Conservation (phyloP, 768 basidiomycete species). For the Mycena kentingensis region DNA sequence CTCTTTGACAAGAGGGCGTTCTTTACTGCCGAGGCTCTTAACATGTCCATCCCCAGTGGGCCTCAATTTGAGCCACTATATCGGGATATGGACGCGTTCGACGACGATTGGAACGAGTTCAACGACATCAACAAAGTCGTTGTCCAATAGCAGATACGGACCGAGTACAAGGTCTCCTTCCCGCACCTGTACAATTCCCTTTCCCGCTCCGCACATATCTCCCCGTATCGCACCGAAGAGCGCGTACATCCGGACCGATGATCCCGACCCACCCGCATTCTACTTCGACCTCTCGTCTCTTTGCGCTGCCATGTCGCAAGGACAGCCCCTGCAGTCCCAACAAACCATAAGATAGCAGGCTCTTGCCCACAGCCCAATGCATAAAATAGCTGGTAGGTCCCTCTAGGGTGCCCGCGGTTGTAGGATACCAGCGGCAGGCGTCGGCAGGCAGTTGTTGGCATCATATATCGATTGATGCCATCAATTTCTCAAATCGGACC, state of each 20-base stretch:
- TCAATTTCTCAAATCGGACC: no score
- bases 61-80: slow-evolving; percentile 98
- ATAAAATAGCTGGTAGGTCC: no score
- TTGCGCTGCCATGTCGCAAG: slow-evolving; percentile 83
- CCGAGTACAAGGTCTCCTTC: slow-evolving; percentile 99
- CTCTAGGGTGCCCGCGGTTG: no score
- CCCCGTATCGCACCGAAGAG: slow-evolving; percentile 95
- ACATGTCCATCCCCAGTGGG: slow-evolving; percentile 96
- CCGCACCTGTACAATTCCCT: slow-evolving; percentile 98
- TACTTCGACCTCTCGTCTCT: slow-evolving; percentile 99
- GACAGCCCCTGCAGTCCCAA: no score
- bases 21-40: slow-evolving; percentile 96
- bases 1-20: slow-evolving; percentile 97
- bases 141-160: slow-evolving; percentile 96
- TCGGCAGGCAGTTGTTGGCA: no score
- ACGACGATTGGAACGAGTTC: slow-evolving; percentile 99
- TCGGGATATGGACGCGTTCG: slow-evolving; percentile 95
- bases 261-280: slow-evolving; percentile 98
- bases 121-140: slow-evolving; percentile 99
- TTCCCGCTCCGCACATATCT: slow-evolving; percentile 90
- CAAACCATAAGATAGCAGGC: no score
- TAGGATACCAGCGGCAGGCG: no score
- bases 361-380: no score
- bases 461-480: no score
- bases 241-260: slow-evolving; percentile 98